Base-by-base conservation (phyloP, 208 protist genomes). In the Trypanosoma avium region DNA sequence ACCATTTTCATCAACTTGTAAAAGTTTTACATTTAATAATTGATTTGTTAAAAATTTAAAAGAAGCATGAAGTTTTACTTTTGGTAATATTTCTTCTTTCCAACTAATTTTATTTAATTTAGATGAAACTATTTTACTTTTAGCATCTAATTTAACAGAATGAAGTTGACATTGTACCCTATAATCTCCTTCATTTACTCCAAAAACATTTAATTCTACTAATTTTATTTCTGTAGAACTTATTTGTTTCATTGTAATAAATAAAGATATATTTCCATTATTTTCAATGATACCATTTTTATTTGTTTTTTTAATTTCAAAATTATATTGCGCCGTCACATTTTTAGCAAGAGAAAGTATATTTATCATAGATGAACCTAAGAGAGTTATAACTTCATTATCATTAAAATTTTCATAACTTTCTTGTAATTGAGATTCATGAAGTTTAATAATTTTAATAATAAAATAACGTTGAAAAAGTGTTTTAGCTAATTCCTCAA, bases 241-340 rank as follows among this genome's bases (percentile, higher is more conserved):
- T 1, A 57, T 38, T 32, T 67, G 61, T 17, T 59, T 42, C 48
- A 67, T 59, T 24, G 26, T 35, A 52, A 67, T 27, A 46, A 26
- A 47, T 3, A 45, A 8, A 12, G 60, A 65, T 19, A 65, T 24
- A 21, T 2, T 13, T 9, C 60, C 60, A 5, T 56, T 19, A 21
- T 22, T 60, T 26, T 30, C 35, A 32, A 1, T 30, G n/a, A n/a
- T n/a, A 46, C 26, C 3, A 17, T 9, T 9, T 53, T 3, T 27
- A 42, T 29, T 4, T 0, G 32, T 0, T 21, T 1, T 3, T 21
- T 2, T 55, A 13, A 64, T 19, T 22, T 7, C 22, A 27, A 67
- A 22, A 33, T 43, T 22, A 10, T 38, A 55, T 27, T 58, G 45
- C 8, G 38, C 47, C 4, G 22, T 17, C n/a, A 22, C 38, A 33